These are phyloP conservation scores for Westerdykella aurantiaca DNA, from an alignment of 2,329 filamentous ascomycete species.

Conservation along the genomic window DNA sequence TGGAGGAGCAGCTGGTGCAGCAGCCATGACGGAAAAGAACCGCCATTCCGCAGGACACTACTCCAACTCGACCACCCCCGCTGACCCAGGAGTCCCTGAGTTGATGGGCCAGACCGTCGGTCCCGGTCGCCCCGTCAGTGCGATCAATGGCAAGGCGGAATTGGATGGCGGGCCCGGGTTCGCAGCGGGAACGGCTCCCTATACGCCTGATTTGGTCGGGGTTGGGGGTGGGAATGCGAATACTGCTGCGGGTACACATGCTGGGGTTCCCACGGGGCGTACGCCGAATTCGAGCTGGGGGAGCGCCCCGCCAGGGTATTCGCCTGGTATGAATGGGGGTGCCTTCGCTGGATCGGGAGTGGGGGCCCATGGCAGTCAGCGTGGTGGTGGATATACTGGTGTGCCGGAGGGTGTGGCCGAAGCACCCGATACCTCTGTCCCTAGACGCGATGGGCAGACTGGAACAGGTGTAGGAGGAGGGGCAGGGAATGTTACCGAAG, in stretches of 20 bases:
- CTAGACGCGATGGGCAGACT: slow-evolving; percentile 1
- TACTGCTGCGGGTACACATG: background rate
- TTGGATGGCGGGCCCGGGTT: slow-evolving; percentile 26
- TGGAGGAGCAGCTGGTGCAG: no score
- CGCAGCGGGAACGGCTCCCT: slow-evolving; percentile 15
- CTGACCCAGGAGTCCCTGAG: slow-evolving; percentile 18
- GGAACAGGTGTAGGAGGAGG: slow-evolving; percentile 3
- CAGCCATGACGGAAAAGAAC: background rate
- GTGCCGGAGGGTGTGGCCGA: slow-evolving; percentile 7
- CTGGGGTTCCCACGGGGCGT: background rate
- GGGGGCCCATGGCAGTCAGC: background rate
- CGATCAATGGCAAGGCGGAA: slow-evolving; percentile 26
- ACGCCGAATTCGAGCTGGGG: slow-evolving; percentile 16
- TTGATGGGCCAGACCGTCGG: slow-evolving; percentile 26
- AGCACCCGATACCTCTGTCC: slow-evolving; percentile 4
- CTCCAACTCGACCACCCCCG: slow-evolving; percentile 3
- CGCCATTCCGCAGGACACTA: background rate
- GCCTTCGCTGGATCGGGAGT: slow-evolving; percentile 6
- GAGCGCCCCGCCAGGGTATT: slow-evolving; percentile 27
- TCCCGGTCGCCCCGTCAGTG: slow-evolving; percentile 22
- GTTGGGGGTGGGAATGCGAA: slow-evolving; percentile 24
- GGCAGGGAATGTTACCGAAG: slow-evolving; percentile 5
- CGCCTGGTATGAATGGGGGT: slow-evolving; percentile 13
- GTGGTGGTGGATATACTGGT: background rate
- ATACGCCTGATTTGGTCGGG: slow-evolving; percentile 26